These are phyloP conservation scores for Tolypocladium album DNA, from an alignment of 2,329 filamentous ascomycete species.

Conservation along the genomic window DNA sequence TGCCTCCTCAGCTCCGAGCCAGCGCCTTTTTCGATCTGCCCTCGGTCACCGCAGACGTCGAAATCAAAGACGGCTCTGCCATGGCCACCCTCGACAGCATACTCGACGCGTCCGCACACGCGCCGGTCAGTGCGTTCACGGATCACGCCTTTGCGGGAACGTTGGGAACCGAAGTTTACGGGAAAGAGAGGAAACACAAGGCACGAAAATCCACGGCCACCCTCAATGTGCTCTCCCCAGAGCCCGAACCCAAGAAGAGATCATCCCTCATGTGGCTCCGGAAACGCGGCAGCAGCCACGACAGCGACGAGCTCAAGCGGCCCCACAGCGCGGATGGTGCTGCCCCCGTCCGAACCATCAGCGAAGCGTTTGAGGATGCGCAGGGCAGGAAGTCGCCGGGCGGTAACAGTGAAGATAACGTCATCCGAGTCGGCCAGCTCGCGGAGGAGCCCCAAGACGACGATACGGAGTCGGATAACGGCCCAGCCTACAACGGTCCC, in stretches of 20 bases:
- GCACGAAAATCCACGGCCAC: constrained; percentile 17
- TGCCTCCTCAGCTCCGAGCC: constrained; percentile 82
- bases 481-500: constrained; percentile 50
- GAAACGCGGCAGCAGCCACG: constrained; percentile 23
- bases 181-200: constrained; percentile 42
- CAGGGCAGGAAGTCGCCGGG: not conserved
- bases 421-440: constrained; percentile 9
- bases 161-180: constrained; percentile 66
- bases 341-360: constrained; percentile 12
- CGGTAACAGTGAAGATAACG: constrained; percentile 5
- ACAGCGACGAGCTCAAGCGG: constrained; percentile 16
- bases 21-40: constrained; percentile 80
- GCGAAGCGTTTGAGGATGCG: constrained; percentile 9
- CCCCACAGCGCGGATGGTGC: constrained; percentile 7
- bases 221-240: constrained; percentile 10
- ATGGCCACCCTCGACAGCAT: constrained; percentile 85
- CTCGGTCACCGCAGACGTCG: constrained; percentile 35
- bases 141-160: constrained; percentile 77
- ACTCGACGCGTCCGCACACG: constrained; percentile 75
- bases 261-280: constrained; percentile 38
- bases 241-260: constrained; percentile 29
- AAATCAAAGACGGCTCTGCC: constrained; percentile 68
- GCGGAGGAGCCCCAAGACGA: constrained; percentile 27
- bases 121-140: constrained; percentile 84
- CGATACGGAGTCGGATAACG: constrained; percentile 30